Percentiles rank a stretch among this genome's conserved stretches.
phyloP scores from a whole-genome alignment of 805 yeast species.

The Debaryomyces tyrocola region DNA sequence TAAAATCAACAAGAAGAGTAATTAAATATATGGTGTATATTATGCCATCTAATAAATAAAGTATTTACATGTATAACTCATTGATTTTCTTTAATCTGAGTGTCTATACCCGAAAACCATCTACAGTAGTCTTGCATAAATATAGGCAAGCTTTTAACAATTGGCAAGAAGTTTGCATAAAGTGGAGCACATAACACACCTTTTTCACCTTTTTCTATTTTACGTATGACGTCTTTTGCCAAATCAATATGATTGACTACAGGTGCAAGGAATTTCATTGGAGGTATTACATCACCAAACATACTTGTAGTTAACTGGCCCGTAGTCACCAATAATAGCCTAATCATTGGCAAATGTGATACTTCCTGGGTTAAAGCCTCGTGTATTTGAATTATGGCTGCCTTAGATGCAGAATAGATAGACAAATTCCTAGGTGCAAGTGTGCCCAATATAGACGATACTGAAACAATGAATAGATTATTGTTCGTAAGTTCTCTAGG shows the following conservation, averaged over 20 bases:
- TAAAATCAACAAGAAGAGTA: slow-evolving; percentile 12
- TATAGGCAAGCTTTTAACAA: slow-evolving; percentile 43
- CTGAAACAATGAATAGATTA: slow-evolving; percentile 37
- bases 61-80: no score
- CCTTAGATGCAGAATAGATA: slow-evolving; percentile 50
- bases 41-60: not conserved
- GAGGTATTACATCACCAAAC: slow-evolving; percentile 48
- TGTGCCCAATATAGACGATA: slow-evolving; percentile 49
- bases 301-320: slow-evolving; percentile 52
- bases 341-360: slow-evolving; percentile 17
- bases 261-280: slow-evolving; percentile 48
- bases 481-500: slow-evolving; percentile 1
- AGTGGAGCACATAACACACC: slow-evolving; percentile 48
- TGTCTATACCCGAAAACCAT: slow-evolving; percentile 38
- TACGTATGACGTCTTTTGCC: slow-evolving; percentile 33
- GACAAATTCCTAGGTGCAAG: slow-evolving; percentile 51
- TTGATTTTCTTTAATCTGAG: slow-evolving; percentile 21
- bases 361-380: slow-evolving; percentile 47
- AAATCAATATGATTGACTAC: slow-evolving; percentile 37
- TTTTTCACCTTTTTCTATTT: slow-evolving; percentile 34
- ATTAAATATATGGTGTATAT: not conserved
- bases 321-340: slow-evolving; percentile 43
- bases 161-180: slow-evolving; percentile 47
- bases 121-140: slow-evolving; percentile 35
- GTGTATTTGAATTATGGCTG: slow-evolving; percentile 43